Base-by-base conservation (phyloP, 495 filamentous ascomycete species). In the Letharia columbiana region DNA sequence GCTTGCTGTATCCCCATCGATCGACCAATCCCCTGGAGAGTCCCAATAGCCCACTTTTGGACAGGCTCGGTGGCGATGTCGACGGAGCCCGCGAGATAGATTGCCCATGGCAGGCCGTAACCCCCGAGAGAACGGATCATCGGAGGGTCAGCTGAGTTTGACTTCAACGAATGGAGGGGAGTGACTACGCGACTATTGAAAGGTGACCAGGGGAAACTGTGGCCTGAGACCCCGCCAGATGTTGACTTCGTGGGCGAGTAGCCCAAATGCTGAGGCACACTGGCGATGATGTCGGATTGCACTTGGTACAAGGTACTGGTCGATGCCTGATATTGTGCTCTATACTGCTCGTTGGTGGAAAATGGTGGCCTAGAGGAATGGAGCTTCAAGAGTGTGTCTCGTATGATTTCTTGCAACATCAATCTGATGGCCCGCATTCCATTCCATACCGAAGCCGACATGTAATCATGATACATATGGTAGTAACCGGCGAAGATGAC, bases 1-100 rank as follows among this genome's bases (percentile, higher is more conserved):
- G 80, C 80, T 67, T 83, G 81, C 56, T 79, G 76, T n/a, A 84
- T 75, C 2, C 79, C 80, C 73, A 81, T 77, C 13, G 73, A 72
- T 39, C 79, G 67, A 12, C 79, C 76, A 63, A 84, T 79, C 61
- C 75, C 69, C 39, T 68, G 66, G 10, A 82, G 70, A 62, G 77
- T 78, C 9, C 75, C 67, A 4, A 74, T 67, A 23, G 78, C 77
- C 81, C 81, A 84, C 18, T 69, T 69, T 7, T 76, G 78, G 17
- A 80, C 69, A 15, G 73, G 63, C 40, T 78, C 72, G 6, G 68
- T 68, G 23, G 72, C 69, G 15, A 69, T 66, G 65, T 81, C 78
- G 1, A 75, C 73, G 11, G 70, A 67, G 0, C 75, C 79, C 3
- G 78, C 80, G 3, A 78, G 60, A 50, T 76, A 80, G 23, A 83